Base-by-base conservation (phyloP, 1,284 basidiomycete species). In the Sporisorium sorghi region DNA sequence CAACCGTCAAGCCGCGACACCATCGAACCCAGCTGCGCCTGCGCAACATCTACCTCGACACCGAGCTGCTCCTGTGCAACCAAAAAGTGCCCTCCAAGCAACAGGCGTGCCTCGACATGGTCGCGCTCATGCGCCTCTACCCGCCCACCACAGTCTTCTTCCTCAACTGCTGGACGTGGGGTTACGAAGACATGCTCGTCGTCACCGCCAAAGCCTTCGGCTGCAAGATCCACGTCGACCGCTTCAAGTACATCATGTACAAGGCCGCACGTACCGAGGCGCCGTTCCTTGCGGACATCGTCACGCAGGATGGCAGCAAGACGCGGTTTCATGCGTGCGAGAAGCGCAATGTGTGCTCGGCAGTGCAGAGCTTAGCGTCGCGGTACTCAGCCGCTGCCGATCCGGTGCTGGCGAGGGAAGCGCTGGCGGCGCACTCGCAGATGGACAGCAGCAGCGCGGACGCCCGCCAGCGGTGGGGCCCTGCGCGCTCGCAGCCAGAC, bases 271-370 rank as follows among this genome's bases (percentile, higher is more conserved):
- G 89, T 2, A 86, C 86, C 1, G 53, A 73, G 52, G 90, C 94
- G 68, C 90, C 90, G 0, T 89, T 90, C 73, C 86, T 95, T 15
- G 86, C 87, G 7, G 81, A 85, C 0, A 88, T 93, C 60, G 87
- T 90, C 17, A 94, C 92, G 0, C 84, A 83, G 5, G 89, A 93
- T 32, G 83, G 87, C 7, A 78, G 83, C 0, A 84, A 85, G 1
- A 91, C 92, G 0, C 89, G 93, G 0, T 96, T 97, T 79, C 94
- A 97, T 80, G 93, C 94, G 0, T 97, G 94, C 78, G 94, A 97
- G 79, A 88, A 92, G 0, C 90, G 90, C 57, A 87, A 90, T 79
- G 89, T 91, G 15, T 97, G 94, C 80, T 15, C 35, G 2, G 24
- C 30, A 5, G 46, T 74, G 5, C 49, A 52, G 3, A 50, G 40